Base-by-base conservation (phyloP, 2,329 filamentous ascomycete genomes). In the Colletotrichum shisoi region DNA sequence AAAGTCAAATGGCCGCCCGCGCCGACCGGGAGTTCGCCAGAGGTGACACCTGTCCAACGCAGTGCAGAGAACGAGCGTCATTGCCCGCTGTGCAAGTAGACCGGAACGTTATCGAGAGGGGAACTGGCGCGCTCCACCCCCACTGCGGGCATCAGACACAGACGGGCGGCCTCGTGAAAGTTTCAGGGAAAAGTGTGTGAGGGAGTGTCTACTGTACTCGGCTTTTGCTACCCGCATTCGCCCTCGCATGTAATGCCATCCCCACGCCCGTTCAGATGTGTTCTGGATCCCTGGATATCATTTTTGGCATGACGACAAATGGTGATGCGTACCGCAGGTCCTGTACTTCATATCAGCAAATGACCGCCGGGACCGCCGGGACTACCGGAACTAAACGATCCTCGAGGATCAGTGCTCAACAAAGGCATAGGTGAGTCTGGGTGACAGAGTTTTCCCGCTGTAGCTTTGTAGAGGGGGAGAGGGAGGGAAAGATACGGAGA, bases 391-490 rank as follows among this genome's bases (percentile, higher is more conserved):
- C 17, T 19, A 3, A 15, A 15, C 34, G 37, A 12, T 21, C 21
- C 4, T 21, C 54, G 11, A 42, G 53, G 24, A 31, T 45, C 40
- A 57, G 39, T 51, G 54, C 27, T 15, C 8, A 37, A 19, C 40
- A 42, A 57, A 44, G 40, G 54, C 54, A 57, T 57, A 31, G 27
- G 3, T n/a, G 3, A 27, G 12, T 45, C n/a, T 13, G 17, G 27
- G 27, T 19, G 13, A 34, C 21, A 57, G 54, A 57, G 40, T 57
- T 57, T 46, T 27, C 13, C 46, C 27, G 44, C 42, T 45, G 54
- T 46, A 57, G 45, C n/a, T 21, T 46, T 57, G 12, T 17, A 12
- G 21, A 3, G 53, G 2, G 7, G 13, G 24, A 13, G 21, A 27
- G 21, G 40, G 40, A 11, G 19, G 5, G 9, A 24, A 8, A 21